A percentile compares a stretch with the other conserved stretches of the same genome.
Evolutionary conservation across 176 grass and related monocot species (phyloP).

Genomic region (Bonia amplexicaulis): DNA sequence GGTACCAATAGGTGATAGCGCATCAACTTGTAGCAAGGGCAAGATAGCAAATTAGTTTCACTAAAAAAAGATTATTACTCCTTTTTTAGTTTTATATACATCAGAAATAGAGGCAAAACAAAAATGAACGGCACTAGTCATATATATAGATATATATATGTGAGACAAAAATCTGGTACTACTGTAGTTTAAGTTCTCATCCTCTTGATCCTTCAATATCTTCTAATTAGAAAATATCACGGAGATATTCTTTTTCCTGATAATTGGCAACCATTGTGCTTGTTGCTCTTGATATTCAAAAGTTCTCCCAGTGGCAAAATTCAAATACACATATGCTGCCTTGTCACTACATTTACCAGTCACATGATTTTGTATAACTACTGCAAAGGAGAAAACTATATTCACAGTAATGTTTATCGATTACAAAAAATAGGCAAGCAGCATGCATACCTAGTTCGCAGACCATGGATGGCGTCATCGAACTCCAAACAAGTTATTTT

Average conservation of each 20-base stretch:
- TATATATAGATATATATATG: no score
- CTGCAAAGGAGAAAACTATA: neutral
- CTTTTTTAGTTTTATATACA: neutral
- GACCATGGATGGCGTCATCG: conserved; percentile 61
- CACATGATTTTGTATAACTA: neutral
- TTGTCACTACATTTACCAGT: neutral
- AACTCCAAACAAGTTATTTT: conserved; percentile 82
- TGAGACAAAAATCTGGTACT: neutral
- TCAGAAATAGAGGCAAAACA: neutral
- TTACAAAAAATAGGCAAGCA: neutral
- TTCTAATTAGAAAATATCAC: neutral
- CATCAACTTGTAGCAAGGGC: neutral
- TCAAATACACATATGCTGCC: neutral
- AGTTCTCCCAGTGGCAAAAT: neutral
- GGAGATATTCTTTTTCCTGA: neutral
- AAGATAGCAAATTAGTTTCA: conserved; percentile 29
- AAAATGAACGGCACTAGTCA: neutral
- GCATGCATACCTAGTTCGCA: conserved; percentile 59
- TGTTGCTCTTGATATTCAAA: neutral
- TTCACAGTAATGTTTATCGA: neutral
- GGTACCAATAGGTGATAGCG: neutral
- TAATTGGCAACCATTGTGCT: neutral
- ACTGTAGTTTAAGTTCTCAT: neutral
- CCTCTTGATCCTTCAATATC: neutral
- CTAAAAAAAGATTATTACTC: neutral